These are phyloP conservation scores for Kurtzmaniella quercitrusa DNA, from an alignment of 1,139 yeast species.

Conservation along the genomic window DNA sequence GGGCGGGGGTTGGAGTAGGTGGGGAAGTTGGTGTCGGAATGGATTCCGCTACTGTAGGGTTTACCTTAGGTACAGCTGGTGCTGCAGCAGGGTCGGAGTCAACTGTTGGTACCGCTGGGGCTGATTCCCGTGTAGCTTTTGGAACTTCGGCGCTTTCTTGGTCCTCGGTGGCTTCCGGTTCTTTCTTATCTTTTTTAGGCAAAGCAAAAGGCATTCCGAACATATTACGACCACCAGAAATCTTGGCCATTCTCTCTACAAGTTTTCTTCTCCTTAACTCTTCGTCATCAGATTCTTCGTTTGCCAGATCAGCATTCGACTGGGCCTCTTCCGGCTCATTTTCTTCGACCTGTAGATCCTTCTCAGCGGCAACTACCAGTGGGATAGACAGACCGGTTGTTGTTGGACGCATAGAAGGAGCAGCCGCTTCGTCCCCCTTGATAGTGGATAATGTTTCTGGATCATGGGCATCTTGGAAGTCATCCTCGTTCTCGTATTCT, in stretches of 20 bases:
- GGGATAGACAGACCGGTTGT: conserved; percentile 3
- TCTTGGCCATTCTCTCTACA: conserved; percentile 92
- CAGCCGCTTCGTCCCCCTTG: too few relatives aligned
- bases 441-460: not conserved
- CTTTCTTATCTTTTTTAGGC: conserved; percentile 13
- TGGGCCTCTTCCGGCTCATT: conserved; percentile 11
- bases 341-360: conserved; percentile 9
- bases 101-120: conserved; percentile 9
- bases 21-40: conserved; percentile 8
- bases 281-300: conserved; percentile 59
- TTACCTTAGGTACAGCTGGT: conserved; percentile 12
- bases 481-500: conserved; percentile 9
- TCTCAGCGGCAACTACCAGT: not conserved
- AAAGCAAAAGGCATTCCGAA: conserved; percentile 58
- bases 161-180: conserved; percentile 15
- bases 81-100: conserved; percentile 12
- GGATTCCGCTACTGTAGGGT: conserved; percentile 9
- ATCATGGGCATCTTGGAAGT: not conserved
- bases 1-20: conserved; percentile 2
- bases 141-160: conserved; percentile 27
- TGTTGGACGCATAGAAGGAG: not conserved
- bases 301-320: conserved; percentile 16
- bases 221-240: conserved; percentile 91
- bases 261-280: conserved; percentile 75
- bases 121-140: too few relatives aligned